Percentiles rank a stretch among this genome's conserved stretches.
Evolutionary conservation across 352 stramenopile species (phyloP).

Genomic region (Globisporangium emineosum): DNA sequence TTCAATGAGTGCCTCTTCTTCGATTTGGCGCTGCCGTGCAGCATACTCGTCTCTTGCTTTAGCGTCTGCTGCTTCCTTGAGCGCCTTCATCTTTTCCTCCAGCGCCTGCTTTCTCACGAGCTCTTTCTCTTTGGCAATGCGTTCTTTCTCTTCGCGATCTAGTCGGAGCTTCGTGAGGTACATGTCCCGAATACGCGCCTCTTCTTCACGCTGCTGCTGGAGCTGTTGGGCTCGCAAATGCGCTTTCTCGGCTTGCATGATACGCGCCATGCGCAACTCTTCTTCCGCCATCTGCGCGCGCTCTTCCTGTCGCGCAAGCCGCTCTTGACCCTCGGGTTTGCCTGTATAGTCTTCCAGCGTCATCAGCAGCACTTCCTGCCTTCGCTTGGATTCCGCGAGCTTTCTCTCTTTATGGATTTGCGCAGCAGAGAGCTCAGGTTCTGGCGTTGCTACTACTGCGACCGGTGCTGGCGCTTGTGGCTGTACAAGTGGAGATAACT

Average conservation of each 20-base stretch:
- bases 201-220: slow-evolving; percentile 40
- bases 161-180: slow-evolving; percentile 49
- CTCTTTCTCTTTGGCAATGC: slow-evolving; percentile 43
- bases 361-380: slow-evolving; percentile 48
- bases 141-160: slow-evolving; percentile 41
- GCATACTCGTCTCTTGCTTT: slow-evolving; percentile 50
- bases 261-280: slow-evolving; percentile 40
- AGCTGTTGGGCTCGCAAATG: slow-evolving; percentile 25
- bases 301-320: slow-evolving; percentile 50
- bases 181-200: slow-evolving; percentile 41
- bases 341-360: slow-evolving; percentile 55
- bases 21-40: slow-evolving; percentile 33
- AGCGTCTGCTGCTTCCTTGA: slow-evolving; percentile 61
- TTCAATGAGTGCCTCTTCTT: slow-evolving; percentile 31
- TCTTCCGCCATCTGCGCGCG: slow-evolving; percentile 55
- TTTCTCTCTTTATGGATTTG: slow-evolving; percentile 67
- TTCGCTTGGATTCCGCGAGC: slow-evolving; percentile 41
- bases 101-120: slow-evolving; percentile 30
- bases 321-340: slow-evolving; percentile 45
- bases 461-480: neutral
- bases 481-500: neutral
- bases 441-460: neutral
- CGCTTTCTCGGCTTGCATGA: slow-evolving; percentile 40
- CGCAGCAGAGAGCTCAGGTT: slow-evolving; percentile 45
- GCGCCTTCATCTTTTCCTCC: slow-evolving; percentile 52